Evolutionary conservation across 1,284 basidiomycete genomes (phyloP).

Genomic region (Jaminaea rosea): DNA sequence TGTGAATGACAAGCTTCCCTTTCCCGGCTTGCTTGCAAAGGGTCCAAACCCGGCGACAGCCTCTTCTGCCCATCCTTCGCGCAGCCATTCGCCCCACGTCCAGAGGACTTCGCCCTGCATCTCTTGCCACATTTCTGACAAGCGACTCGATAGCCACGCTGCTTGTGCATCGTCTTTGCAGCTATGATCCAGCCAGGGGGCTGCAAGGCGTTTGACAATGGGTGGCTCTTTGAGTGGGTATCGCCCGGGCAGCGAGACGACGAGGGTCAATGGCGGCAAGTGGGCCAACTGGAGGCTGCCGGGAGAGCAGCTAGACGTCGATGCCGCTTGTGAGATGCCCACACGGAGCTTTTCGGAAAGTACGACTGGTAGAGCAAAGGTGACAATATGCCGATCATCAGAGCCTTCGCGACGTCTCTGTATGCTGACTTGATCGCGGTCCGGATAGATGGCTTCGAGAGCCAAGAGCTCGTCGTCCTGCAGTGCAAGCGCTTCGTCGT

Average conservation of each 20-base stretch:
- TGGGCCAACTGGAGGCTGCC: not conserved
- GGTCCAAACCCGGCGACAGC: not conserved
- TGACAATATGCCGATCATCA: not conserved
- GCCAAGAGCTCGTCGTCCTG: conserved; percentile 9
- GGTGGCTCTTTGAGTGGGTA: conserved; percentile 9
- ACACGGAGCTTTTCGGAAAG: not conserved
- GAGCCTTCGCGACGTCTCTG: not conserved
- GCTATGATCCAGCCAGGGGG: conserved; percentile 3
- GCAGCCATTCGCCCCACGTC: conserved; percentile 7
- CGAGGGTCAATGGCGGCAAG: conserved; percentile 3
- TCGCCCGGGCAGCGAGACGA: conserved; percentile 1
- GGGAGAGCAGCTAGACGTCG: not conserved
- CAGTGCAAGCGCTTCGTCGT: too few species aligned
- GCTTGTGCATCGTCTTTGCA: not conserved
- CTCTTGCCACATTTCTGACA: conserved; percentile 8
- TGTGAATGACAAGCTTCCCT: not conserved
- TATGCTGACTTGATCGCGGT: not conserved
- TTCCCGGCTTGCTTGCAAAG: not conserved
- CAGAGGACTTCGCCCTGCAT: conserved; percentile 6
- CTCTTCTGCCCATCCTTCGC: conserved; percentile 6
- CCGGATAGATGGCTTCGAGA: conserved; percentile 7
- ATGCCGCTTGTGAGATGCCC: not conserved
- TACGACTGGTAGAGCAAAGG: not conserved
- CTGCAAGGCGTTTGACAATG: not conserved
- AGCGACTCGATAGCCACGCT: not conserved